These are phyloP conservation scores for Citrus australasica DNA, from an alignment of 345 rosid genomes.

Conservation along the genomic window DNA sequence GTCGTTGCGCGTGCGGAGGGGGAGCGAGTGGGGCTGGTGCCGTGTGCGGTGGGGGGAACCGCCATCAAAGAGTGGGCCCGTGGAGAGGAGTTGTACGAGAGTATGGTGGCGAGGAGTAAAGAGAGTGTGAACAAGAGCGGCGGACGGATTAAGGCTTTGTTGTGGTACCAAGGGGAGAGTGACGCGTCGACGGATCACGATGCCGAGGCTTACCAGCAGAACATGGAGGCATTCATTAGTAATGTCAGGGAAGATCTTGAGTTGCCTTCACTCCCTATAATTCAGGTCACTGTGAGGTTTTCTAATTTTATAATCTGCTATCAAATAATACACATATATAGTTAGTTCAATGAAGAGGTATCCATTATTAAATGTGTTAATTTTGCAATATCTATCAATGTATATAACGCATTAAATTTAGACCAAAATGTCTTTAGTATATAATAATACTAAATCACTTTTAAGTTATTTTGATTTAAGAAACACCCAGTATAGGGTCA, in stretches of 20 bases:
- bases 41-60: constrained; percentile 89
- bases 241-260: constrained; percentile 63
- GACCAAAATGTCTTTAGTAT: too few relatives aligned
- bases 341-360: too few relatives aligned
- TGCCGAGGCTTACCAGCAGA: constrained; percentile 55
- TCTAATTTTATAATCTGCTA: too few relatives aligned
- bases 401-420: too few relatives aligned
- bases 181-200: constrained; percentile 50
- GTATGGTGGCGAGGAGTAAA: constrained; percentile 61
- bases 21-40: constrained; percentile 53
- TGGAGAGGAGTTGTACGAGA: constrained; percentile 59
- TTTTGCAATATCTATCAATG: too few relatives aligned
- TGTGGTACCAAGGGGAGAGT: constrained; percentile 97
- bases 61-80: constrained; percentile 85
- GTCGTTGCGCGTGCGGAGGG: constrained; percentile 25
- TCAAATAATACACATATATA: too few relatives aligned
- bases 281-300: constrained; percentile 44
- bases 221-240: constrained; percentile 51
- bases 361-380: too few relatives aligned
- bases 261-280: constrained; percentile 70
- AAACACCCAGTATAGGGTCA: too few relatives aligned
- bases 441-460: too few relatives aligned
- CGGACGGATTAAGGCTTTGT: constrained; percentile 65
- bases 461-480: too few relatives aligned
- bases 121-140: constrained; percentile 49